Evolutionary conservation across 139 green algal species (phyloP).

Genomic region (Spirogloea muscicola): DNA sequence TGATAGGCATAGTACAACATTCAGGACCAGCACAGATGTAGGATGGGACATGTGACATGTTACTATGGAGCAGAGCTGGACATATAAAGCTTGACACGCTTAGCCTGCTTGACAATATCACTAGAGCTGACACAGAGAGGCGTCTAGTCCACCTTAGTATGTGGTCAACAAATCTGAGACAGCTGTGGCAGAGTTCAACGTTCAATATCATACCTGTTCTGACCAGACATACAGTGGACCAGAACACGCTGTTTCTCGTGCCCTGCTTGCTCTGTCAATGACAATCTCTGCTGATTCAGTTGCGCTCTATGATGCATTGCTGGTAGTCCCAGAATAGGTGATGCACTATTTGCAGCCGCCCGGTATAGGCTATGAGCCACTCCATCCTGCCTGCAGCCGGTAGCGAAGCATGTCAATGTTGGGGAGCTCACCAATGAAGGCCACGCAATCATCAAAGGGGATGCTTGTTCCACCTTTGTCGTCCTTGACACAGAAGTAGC

Average conservation of each 20-base stretch:
- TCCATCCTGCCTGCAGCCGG: background rate
- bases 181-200: background rate
- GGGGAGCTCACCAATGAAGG: conserved; percentile 37
- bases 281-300: no score
- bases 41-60: no score
- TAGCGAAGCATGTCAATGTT: background rate
- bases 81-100: background rate
- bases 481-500: conserved; percentile 62
- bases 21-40: background rate
- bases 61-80: no score
- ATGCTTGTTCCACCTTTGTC: conserved; percentile 29
- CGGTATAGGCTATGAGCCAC: background rate
- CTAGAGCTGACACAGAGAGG: background rate
- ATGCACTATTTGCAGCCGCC: background rate
- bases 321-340: background rate
- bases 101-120: background rate
- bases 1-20: background rate
- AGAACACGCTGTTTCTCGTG: conserved; percentile 18
- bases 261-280: conserved; percentile 10
- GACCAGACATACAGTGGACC: conserved; percentile 45
- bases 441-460: conserved; percentile 37
- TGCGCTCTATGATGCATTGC: no score
- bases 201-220: conserved; percentile 25
- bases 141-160: background rate
- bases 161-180: background rate